phyloP scores from a whole-genome alignment of 345 rosid species.

The Salix viminalis region DNA sequence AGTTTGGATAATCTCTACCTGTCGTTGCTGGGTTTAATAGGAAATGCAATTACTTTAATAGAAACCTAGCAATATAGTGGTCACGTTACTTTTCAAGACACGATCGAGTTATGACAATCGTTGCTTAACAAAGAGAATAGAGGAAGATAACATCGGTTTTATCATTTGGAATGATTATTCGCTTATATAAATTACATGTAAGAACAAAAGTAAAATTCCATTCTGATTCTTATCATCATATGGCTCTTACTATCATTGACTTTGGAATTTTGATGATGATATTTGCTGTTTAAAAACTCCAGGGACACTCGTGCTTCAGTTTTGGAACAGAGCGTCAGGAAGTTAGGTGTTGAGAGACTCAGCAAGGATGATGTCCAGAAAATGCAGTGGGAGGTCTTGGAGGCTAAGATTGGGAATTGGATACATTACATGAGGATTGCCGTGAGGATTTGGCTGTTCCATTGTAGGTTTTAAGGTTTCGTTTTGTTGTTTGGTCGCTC shows the following conservation, averaged over 20 bases:
- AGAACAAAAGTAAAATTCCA: not conserved
- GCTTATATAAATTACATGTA: not conserved
- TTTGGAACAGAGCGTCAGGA: conserved; percentile 82
- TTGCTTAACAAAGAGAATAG: not conserved
- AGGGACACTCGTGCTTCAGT: conserved; percentile 87
- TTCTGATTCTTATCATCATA: not conserved
- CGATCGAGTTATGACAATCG: not conserved
- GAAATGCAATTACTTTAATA: not conserved
- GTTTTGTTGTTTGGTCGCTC: not conserved
- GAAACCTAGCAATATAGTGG: not conserved
- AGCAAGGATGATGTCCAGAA: conserved; percentile 94
- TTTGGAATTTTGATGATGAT: conserved; percentile 1
- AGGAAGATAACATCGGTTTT: not conserved
- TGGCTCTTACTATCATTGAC: not conserved
- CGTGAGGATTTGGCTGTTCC: conserved; percentile 37
- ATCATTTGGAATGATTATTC: not conserved
- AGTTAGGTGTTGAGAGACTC: conserved; percentile 91
- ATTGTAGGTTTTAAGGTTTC: not conserved
- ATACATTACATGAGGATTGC: conserved; percentile 93
- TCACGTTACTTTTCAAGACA: not conserved
- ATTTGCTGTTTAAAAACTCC: conserved; percentile 5
- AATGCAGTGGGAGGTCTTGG: conserved; percentile 98
- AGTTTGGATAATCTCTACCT: not conserved
- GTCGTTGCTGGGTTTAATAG: not conserved
- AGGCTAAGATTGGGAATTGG: conserved; percentile 97